phyloP scores from a whole-genome alignment of 2,329 filamentous ascomycete genomes.

The Ophiostoma himal-ulmi region DNA sequence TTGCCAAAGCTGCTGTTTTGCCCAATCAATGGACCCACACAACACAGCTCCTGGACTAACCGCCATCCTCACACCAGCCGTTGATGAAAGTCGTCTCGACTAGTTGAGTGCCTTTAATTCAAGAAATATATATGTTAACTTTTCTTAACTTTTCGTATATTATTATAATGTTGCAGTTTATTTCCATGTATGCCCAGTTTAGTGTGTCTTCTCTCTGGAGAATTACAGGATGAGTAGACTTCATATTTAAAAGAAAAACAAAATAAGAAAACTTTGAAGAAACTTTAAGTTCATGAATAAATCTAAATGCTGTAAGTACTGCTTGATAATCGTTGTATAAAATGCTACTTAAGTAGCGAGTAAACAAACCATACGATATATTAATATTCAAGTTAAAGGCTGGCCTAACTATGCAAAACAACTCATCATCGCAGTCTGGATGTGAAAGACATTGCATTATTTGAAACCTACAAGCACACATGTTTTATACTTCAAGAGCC shows the following conservation, averaged over 20 bases:
- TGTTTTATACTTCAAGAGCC: background rate
- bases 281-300: too few relatives aligned
- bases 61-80: background rate
- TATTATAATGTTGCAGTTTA: background rate
- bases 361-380: too few relatives aligned
- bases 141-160: background rate
- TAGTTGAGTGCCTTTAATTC: background rate
- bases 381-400: background rate
- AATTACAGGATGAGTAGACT: too few relatives aligned
- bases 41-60: conserved; percentile 6
- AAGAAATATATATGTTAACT: too few relatives aligned
- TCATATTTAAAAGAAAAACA: too few relatives aligned
- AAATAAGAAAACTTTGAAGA: too few relatives aligned
- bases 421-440: background rate
- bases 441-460: background rate
- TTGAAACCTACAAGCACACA: background rate
- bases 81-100: background rate
- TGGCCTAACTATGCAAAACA: background rate
- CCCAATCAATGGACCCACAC: background rate
- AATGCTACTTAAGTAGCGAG: too few relatives aligned
- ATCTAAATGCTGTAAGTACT: too few relatives aligned
- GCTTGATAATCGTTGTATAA: too few relatives aligned
- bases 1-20: conserved; percentile 4
- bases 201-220: too few relatives aligned
- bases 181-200: too few relatives aligned